A percentile compares a stretch with the other conserved stretches of the same genome.
Evolutionary conservation across 768 basidiomycete genomes (phyloP).

Genomic region (Boletellus ananiceps): DNA sequence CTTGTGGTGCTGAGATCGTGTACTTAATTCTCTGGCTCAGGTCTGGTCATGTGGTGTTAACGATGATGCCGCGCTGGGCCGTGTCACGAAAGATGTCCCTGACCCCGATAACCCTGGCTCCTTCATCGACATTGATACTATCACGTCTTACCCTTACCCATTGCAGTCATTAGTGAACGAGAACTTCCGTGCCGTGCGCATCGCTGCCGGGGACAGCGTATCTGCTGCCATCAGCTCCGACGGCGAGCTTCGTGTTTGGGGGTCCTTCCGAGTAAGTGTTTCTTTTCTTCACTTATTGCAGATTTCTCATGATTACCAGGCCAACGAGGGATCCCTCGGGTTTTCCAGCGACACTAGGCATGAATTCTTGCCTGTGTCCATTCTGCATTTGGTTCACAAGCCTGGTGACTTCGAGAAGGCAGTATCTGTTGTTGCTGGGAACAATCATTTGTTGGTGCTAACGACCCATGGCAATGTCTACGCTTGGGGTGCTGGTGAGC

Average conservation of each 20-base stretch:
- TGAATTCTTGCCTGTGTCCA: slow-evolving; percentile 62
- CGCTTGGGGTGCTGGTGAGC: slow-evolving; percentile 88
- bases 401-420: slow-evolving; percentile 68
- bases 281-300: neutral
- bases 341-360: slow-evolving; percentile 65
- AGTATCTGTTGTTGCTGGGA: slow-evolving; percentile 71
- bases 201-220: slow-evolving; percentile 84
- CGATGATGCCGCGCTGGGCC: slow-evolving; percentile 84
- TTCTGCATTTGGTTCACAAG: slow-evolving; percentile 54
- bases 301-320: slow-evolving; percentile 36
- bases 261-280: slow-evolving; percentile 74
- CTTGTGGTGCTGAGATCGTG: neutral
- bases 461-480: slow-evolving; percentile 86
- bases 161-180: slow-evolving; percentile 68
- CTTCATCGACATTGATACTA: slow-evolving; percentile 49
- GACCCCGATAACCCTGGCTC: slow-evolving; percentile 55
- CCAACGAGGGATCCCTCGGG: slow-evolving; percentile 77
- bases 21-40: slow-evolving; percentile 34
- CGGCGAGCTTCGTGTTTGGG: slow-evolving; percentile 86
- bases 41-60: slow-evolving; percentile 85
- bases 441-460: slow-evolving; percentile 85
- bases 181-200: slow-evolving; percentile 76
- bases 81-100: slow-evolving; percentile 59
- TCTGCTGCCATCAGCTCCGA: slow-evolving; percentile 77
- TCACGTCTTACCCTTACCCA: slow-evolving; percentile 59